These are phyloP conservation scores for Fulvia fulva DNA, from an alignment of 2,329 filamentous ascomycete species.

Conservation along the genomic window DNA sequence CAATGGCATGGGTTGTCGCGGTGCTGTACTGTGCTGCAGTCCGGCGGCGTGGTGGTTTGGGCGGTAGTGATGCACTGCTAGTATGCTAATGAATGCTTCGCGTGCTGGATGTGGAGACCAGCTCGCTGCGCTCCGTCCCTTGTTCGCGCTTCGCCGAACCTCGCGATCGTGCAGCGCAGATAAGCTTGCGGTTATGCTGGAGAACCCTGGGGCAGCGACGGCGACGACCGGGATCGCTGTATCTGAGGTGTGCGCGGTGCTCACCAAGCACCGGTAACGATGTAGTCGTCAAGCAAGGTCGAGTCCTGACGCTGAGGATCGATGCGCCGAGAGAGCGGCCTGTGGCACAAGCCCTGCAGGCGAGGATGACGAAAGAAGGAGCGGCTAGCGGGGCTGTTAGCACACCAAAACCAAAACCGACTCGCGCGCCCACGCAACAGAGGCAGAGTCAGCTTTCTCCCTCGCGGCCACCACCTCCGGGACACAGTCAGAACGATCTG, in stretches of 20 bases:
- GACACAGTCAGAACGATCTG: not conserved
- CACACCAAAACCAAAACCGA: not conserved
- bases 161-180: conserved; percentile 19
- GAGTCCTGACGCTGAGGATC: not conserved
- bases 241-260: not conserved
- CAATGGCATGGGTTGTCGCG: conserved; percentile 17
- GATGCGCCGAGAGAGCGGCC: not conserved
- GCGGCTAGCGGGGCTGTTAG: conserved; percentile 2
- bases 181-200: conserved; percentile 9
- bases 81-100: not conserved
- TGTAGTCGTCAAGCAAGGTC: conserved; percentile 3
- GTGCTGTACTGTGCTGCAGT: too few species aligned
- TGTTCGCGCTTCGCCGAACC: conserved; percentile 12
- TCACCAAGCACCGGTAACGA: not conserved
- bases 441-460: not conserved
- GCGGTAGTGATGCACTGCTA: conserved; percentile 3
- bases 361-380: not conserved
- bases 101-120: conserved; percentile 16
- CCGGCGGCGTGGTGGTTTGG: not conserved
- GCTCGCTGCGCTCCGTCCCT: conserved; percentile 11
- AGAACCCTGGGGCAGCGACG: conserved; percentile 5
- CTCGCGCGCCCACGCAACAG: not conserved
- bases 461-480: not conserved
- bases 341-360: conserved; percentile 2
- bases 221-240: not conserved